Evolutionary conservation across 139 green algal genomes (phyloP).

Genomic region (Chlorella sorokiniana): DNA sequence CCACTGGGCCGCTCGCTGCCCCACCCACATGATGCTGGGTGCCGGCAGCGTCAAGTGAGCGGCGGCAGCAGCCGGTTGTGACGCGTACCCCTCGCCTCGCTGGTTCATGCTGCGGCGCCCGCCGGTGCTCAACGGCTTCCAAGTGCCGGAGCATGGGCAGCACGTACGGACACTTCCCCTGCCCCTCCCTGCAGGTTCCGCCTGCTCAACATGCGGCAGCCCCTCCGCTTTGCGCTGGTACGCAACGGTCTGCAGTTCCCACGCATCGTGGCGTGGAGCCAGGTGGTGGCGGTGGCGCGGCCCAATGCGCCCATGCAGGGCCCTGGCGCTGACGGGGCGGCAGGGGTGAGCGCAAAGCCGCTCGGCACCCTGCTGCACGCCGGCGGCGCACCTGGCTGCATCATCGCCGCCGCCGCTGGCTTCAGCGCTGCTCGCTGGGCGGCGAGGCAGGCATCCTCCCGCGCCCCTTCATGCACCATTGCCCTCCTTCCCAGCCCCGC

Average conservation of each 20-base stretch:
- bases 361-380: not conserved
- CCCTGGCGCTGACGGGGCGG: constrained; percentile 25
- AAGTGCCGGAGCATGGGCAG: not conserved
- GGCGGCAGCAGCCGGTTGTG: not conserved
- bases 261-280: constrained; percentile 27
- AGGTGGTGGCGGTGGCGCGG: not conserved
- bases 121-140: not conserved
- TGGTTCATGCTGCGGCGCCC: not conserved
- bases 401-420: not conserved
- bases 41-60: constrained; percentile 1
- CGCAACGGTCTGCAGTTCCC: constrained; percentile 41
- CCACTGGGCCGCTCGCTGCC: constrained; percentile 16
- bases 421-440: not conserved
- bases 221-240: constrained; percentile 37
- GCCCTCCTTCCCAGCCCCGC: not conserved
- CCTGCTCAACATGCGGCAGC: constrained; percentile 45
- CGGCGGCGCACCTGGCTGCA: not conserved
- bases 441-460: not conserved
- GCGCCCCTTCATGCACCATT: not conserved
- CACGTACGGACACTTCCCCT: not conserved
- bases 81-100: too few relatives aligned
- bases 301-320: constrained; percentile 32
- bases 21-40: constrained; percentile 15
- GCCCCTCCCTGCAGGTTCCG: constrained; percentile 39
- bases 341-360: not conserved